Evolutionary conservation across 176 grass and related monocot species (phyloP).

Genomic region (Oryza brachyantha): DNA sequence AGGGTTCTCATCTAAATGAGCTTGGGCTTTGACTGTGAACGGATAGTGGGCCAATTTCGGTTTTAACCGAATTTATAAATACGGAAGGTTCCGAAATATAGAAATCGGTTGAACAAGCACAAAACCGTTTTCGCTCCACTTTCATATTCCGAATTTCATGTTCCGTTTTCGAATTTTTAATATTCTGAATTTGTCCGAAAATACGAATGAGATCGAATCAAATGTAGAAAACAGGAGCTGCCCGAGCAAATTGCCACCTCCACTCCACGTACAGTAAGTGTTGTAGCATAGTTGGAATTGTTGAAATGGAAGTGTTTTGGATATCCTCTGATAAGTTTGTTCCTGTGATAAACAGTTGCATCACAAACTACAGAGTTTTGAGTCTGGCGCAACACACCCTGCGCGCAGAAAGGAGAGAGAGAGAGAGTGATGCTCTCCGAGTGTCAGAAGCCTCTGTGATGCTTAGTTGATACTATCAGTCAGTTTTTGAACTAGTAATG

Average conservation of each 20-base stretch:
- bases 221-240: too few relatives aligned
- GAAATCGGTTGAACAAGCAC: too few relatives aligned
- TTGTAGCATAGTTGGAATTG: background rate
- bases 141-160: too few relatives aligned
- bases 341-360: conserved; percentile 30
- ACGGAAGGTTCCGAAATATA: too few relatives aligned
- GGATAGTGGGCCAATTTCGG: too few relatives aligned
- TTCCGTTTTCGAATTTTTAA: too few relatives aligned
- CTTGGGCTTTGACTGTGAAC: too few relatives aligned
- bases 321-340: background rate
- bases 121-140: too few relatives aligned
- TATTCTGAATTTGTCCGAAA: too few relatives aligned
- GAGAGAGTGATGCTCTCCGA: background rate
- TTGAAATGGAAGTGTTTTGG: background rate
- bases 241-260: conserved; percentile 97
- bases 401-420: background rate
- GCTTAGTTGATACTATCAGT: background rate
- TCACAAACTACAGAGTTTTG: background rate
- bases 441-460: background rate
- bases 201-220: too few relatives aligned
- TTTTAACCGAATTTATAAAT: too few relatives aligned
- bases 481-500: background rate
- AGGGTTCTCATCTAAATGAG: too few relatives aligned
- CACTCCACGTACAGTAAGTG: conserved; percentile 97
- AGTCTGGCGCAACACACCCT: background rate